Base-by-base conservation (phyloP, 1,139 yeast species). In the Blastobotrys apis region DNA sequence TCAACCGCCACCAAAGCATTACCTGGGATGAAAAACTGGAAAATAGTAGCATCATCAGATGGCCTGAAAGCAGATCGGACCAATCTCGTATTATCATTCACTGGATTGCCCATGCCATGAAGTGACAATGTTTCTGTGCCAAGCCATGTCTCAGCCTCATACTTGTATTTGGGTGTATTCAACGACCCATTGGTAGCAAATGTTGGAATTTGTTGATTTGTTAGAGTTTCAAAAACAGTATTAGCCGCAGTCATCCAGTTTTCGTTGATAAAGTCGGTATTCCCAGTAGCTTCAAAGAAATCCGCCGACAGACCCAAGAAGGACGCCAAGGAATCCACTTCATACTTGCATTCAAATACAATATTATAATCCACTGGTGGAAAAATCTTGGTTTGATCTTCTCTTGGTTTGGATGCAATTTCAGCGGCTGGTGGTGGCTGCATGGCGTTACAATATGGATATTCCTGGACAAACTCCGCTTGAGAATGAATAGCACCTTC, bases 331-430 rank as follows among this genome's bases (percentile, higher is more conserved):
- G 94, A 83, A 62, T 87, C 96, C 48, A 87, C 71, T 60, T 88
- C 96, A 68, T 84, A 87, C 61, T 87, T 87, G 65, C 96, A 87
- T 61, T 87, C 96, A 63, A 85, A 87, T 1, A 85, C 95, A 21
- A 71, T 71, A 17, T 63, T 62, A 80, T 90, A 83, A 51, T 84
- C 78, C 1, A 88, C 90, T 3, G 60, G 56, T 0, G 96, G 96
- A 37, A 56, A 65, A 1, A 87, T 95, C 47, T 37, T 29, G 36
- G n/a, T 20, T 4, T 26, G 17, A 10, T 33, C 20, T 9, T 4
- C 9, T 10, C 20, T 29, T n/a, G 27, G 26, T 26, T 23, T 32
- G 5, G 41, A 35, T 2, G 6, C 22, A 5, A 38, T 20, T 5
- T 23, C 38, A 8, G 43, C 37, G 3, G 70, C 74, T 3, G 74